A percentile compares a stretch with the other conserved stretches of the same genome.
phyloP scores from a whole-genome alignment of 2,329 filamentous ascomycete species.

The Curvularia lunata region DNA sequence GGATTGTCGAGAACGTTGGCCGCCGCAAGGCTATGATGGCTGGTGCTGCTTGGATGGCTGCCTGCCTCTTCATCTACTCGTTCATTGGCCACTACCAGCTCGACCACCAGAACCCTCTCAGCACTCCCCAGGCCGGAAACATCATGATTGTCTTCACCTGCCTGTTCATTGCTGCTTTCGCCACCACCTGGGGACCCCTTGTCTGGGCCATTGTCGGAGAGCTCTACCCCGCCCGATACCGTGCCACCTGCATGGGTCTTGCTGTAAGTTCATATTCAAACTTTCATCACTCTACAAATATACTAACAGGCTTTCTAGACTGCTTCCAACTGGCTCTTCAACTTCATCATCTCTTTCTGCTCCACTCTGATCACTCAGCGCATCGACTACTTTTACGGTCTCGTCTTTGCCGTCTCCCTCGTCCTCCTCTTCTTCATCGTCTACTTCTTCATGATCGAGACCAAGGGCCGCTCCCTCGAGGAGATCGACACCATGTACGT shows the following conservation, averaged over 20 bases:
- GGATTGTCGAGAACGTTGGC: slow-evolving; percentile 56
- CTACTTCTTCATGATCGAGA: slow-evolving; percentile 81
- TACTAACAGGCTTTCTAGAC: not conserved
- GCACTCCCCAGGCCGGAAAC: slow-evolving; percentile 57
- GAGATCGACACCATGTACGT: slow-evolving; percentile 79
- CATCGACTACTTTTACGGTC: slow-evolving; percentile 76
- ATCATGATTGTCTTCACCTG: slow-evolving; percentile 73
- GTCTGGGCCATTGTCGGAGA: slow-evolving; percentile 74
- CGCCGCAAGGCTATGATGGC: slow-evolving; percentile 55
- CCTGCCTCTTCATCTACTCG: slow-evolving; percentile 64
- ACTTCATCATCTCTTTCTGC: slow-evolving; percentile 67
- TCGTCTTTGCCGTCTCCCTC: slow-evolving; percentile 75
- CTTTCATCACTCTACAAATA: not conserved
- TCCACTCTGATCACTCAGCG: slow-evolving; percentile 76
- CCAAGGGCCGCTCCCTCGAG: slow-evolving; percentile 74
- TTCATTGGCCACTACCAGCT: slow-evolving; percentile 55
- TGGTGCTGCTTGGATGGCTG: slow-evolving; percentile 57
- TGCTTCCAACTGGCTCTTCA: slow-evolving; percentile 55
- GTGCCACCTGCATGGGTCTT: slow-evolving; percentile 54
- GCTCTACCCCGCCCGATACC: slow-evolving; percentile 67
- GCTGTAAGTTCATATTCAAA: slow-evolving; percentile 24
- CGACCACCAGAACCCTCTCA: slow-evolving; percentile 39
- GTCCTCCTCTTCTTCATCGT: slow-evolving; percentile 68
- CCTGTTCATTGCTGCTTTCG: slow-evolving; percentile 70
- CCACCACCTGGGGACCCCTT: slow-evolving; percentile 72